Percentiles rank a stretch among this genome's conserved stretches.
Evolutionary conservation across 2,329 filamentous ascomycete genomes (phyloP).

Genomic region (Talaromyces sp.): DNA sequence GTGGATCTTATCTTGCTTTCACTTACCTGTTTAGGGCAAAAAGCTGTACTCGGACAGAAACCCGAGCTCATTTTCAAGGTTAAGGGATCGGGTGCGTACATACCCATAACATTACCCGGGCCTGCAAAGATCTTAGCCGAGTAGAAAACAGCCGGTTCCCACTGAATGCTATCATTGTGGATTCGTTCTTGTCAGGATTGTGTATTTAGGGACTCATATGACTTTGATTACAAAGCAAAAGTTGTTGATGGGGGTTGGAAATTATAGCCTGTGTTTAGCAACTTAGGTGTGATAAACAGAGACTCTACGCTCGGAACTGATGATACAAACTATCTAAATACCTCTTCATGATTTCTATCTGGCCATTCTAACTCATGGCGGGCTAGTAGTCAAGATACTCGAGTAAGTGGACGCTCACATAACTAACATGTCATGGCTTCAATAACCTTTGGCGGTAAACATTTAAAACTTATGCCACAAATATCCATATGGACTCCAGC

Average conservation of each 20-base stretch:
- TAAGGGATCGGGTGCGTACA: neutral
- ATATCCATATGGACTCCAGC: neutral
- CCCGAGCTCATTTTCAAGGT: neutral
- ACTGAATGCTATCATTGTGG: neutral
- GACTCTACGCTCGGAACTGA: neutral
- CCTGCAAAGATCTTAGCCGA: neutral
- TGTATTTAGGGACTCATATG: neutral
- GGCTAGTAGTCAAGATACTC: neutral
- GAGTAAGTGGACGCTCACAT: neutral
- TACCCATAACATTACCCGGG: neutral
- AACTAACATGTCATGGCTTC: neutral
- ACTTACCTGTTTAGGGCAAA: slow-evolving; percentile 4
- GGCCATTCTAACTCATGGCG: neutral
- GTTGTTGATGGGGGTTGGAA: neutral
- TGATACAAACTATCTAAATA: neutral
- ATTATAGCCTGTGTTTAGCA: too few species aligned
- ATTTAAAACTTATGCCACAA: neutral
- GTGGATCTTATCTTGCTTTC: neutral
- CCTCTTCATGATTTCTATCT: neutral
- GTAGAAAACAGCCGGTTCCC: neutral
- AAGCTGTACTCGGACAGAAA: slow-evolving; percentile 2
- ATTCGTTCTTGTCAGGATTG: neutral
- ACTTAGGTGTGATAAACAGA: neutral
- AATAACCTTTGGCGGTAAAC: neutral
- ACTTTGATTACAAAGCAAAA: neutral